Evolutionary conservation across 768 basidiomycete genomes (phyloP), one percentile per base, ranked within the genome.

Genomic region (Mycena floridula): DNA sequence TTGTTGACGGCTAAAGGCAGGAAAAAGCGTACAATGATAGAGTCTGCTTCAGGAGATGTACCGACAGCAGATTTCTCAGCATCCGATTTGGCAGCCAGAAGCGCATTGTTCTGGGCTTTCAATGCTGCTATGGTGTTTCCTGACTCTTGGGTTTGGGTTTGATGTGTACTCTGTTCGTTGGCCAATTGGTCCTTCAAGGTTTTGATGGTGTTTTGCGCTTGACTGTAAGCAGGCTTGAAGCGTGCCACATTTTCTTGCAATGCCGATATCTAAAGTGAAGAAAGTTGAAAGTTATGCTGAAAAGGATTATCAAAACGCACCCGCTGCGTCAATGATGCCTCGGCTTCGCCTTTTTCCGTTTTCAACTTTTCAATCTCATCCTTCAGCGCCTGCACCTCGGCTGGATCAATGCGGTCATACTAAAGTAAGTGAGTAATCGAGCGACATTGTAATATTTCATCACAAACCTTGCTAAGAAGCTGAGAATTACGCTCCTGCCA

Each of bases 321-420:
- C 55, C 59, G 63, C 30, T 46, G 43, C 48, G 51, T 46, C 51
- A 61, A 54, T 24, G 52, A 47, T 48, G 59, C 46, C 42, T 62
- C 35, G 20, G 52, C 49, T 42, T 61, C 59, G 5, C 64, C 61
- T 28, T 63, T 61, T 3, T 59, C 59, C 21, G 62, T 60, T 51
- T 79, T 78, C 43, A 85, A 50, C 13, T 52, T 60, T 43, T 77
- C 74, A 7, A 86, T 74, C 56, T 90, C 82, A 20, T 85, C 84
- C 60, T 82, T 87, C 43, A 93, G 70, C 6, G 75, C 71, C 55
- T 90, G 86, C 27, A 92, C 69, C 55, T 93, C 90, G 2, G 84
- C 79, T 15, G 90, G 89, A 58, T 92, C 90, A 52, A 89, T 84
- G 37, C 90, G 86, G 53, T 93, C 89, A 56, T 91, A 91, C 86